Evolutionary conservation across 2,329 filamentous ascomycete genomes (phyloP).

Genomic region (Pseudocercospora fijiensis): DNA sequence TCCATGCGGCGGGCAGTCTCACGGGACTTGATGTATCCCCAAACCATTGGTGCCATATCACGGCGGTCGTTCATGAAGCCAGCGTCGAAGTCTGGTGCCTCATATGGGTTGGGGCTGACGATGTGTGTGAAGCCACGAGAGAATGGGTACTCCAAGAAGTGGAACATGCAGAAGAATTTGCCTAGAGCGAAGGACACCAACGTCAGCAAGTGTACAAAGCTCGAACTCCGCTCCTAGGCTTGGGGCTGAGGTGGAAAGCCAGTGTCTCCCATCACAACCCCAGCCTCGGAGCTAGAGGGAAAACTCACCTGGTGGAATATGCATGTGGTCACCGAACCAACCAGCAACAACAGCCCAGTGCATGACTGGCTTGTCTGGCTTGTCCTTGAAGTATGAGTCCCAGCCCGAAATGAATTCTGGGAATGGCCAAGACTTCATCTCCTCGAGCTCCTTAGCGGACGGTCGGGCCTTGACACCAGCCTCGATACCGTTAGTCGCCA

Average conservation of each 20-base stretch:
- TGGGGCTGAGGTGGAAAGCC: not conserved
- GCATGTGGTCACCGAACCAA: slow-evolving; percentile 54
- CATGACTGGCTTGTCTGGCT: slow-evolving; percentile 84
- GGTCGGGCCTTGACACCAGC: slow-evolving; percentile 77
- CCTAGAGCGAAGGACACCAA: not conserved
- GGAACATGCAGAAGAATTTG: slow-evolving; percentile 83
- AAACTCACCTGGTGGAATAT: slow-evolving; percentile 68
- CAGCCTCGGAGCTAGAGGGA: slow-evolving; percentile 36
- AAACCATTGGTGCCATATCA: slow-evolving; percentile 82
- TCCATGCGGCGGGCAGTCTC: slow-evolving; percentile 78
- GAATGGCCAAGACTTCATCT: slow-evolving; percentile 71
- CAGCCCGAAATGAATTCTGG: slow-evolving; percentile 72
- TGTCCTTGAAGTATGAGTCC: slow-evolving; percentile 80
- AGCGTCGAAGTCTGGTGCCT: slow-evolving; percentile 69
- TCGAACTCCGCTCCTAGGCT: not conserved
- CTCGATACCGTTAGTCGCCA: slow-evolving; percentile 77
- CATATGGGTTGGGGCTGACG: slow-evolving; percentile 54
- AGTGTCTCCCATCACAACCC: not conserved
- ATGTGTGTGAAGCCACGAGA: slow-evolving; percentile 71
- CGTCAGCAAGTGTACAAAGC: not conserved
- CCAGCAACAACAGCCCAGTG: slow-evolving; percentile 76
- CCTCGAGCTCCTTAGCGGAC: slow-evolving; percentile 63
- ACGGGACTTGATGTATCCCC: slow-evolving; percentile 79
- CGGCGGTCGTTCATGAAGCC: slow-evolving; percentile 79
- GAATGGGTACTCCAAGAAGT: slow-evolving; percentile 77